Base-by-base conservation (phyloP, 768 basidiomycete genomes). In the Royoungia palumana region DNA sequence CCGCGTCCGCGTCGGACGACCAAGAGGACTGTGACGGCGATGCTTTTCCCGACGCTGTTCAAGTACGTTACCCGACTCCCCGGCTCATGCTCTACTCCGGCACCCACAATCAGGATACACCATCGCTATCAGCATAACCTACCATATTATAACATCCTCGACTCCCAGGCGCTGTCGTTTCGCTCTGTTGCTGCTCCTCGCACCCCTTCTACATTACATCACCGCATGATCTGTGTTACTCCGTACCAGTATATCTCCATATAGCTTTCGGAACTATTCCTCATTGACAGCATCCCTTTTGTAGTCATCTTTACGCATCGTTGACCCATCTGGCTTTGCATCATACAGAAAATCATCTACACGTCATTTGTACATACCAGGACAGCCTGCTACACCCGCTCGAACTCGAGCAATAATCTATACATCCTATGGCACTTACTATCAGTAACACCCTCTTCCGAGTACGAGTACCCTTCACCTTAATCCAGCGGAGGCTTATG, bases 401-500 rank as follows among this genome's bases (percentile, higher is more conserved):
- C 53, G 32, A 20, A 49, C 46, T 35, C 25, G 59, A 16, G 63
- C 61, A 55, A 39, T 69, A 65, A 67, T 67, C 57, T 57, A 56
- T 58, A 62, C 57, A 59, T 34, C 41, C 57, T 52, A 63, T 63
- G 67, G 47, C 56, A 55, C 46, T 39, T 47, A 47, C 39, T 67
- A 58, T 52, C 34, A 44, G n/a, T 44, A 54, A 40, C 43, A 53
- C 34, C n/a, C n/a, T 46, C 40, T 43, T 41, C 46, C 19, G 11
- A 39, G 47, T 39, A 53, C 43, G 10, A 38, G 38, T 49, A 54
- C 39, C 44, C 41, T n/a, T 35, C 30, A 19, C 45, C 69, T 42
- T 72, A 70, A 17, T 73, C 66, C 17, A 75, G 70, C 1, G 70
- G 70, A n/a, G 80, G 80, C 39, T 73, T 72, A 32, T 77, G 72